Percentiles rank a stretch among this genome's conserved stretches.
These are phyloP conservation scores for Aaosphaeria arxii DNA, from an alignment of 2,329 filamentous ascomycete species.

Conservation along the genomic window DNA sequence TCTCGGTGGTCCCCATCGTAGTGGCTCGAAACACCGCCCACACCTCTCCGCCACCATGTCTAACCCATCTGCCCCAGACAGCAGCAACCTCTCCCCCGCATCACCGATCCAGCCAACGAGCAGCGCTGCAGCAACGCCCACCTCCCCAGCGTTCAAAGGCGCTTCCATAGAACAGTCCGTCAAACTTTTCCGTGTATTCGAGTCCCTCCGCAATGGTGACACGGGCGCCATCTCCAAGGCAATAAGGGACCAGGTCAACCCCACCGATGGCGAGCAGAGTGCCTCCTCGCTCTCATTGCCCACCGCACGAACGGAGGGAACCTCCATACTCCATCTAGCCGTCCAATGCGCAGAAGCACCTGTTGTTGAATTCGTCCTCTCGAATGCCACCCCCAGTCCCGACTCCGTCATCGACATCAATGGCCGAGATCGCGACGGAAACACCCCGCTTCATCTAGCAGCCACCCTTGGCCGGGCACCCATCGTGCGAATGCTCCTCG, in stretches of 20 bases:
- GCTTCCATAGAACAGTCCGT: conserved; percentile 83
- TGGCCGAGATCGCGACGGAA: conserved; percentile 86
- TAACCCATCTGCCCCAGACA: conserved; percentile 8
- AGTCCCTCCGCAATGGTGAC: conserved; percentile 86
- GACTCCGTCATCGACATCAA: conserved; percentile 79
- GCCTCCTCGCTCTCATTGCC: conserved; percentile 49
- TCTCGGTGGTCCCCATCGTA: conserved; percentile 21
- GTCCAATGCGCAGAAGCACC: conserved; percentile 92
- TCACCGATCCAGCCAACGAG: conserved; percentile 11
- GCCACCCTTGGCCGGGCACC: conserved; percentile 75
- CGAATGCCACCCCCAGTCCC: conserved; percentile 47
- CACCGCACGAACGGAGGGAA: conserved; percentile 63
- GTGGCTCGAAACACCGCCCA: conserved; percentile 24
- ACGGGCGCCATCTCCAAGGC: conserved; percentile 85
- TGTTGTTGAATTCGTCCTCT: conserved; percentile 92
- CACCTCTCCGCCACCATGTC: conserved; percentile 30
- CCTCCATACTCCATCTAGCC: conserved; percentile 86
- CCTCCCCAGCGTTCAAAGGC: conserved; percentile 32
- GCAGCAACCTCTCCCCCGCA: conserved; percentile 15
- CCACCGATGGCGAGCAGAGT: conserved; percentile 41
- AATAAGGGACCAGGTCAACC: conserved; percentile 61
- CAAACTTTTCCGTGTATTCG: conserved; percentile 89
- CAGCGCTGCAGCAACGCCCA: conserved; percentile 14
- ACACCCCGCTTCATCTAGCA: conserved; percentile 87
- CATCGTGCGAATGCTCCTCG: conserved; percentile 79